phyloP scores from a whole-genome alignment of 176 grass and related monocot genomes.

The Hordeum marinum region DNA sequence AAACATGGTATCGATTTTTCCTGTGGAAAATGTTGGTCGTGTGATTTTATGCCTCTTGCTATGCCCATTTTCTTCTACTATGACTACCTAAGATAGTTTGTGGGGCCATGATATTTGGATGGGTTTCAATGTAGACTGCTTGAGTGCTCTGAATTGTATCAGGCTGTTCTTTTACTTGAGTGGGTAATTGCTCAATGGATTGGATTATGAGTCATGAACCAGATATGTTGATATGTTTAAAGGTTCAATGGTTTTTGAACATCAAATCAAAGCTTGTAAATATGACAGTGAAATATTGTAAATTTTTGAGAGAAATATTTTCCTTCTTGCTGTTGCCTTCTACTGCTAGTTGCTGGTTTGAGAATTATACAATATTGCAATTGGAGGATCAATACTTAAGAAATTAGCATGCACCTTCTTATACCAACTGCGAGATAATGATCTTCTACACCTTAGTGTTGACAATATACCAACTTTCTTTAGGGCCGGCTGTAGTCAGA shows the following conservation, averaged over 20 bases:
- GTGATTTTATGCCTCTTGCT: constrained; percentile 5
- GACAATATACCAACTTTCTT: not conserved
- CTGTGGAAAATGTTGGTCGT: not conserved
- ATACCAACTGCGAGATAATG: not conserved
- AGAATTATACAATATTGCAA: not conserved
- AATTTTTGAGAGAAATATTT: not conserved
- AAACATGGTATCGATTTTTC: not conserved
- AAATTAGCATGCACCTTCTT: not conserved
- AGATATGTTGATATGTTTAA: not conserved
- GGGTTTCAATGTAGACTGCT: not conserved
- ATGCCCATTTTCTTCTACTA: not conserved
- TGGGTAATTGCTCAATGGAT: not conserved
- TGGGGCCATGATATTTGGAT: not conserved
- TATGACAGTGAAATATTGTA: not conserved
- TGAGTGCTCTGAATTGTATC: not conserved
- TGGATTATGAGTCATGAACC: not conserved
- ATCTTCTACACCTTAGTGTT: not conserved
- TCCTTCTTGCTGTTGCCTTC: not conserved
- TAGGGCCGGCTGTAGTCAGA: not conserved
- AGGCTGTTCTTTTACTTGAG: not conserved
- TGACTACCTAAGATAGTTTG: not conserved
- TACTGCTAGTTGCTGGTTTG: not conserved
- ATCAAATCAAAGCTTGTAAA: not conserved
- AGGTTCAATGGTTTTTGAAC: not conserved
- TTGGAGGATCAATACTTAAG: not conserved